Evolutionary conservation across 495 filamentous ascomycete species (phyloP).

Genomic region (Extremus antarcticus): DNA sequence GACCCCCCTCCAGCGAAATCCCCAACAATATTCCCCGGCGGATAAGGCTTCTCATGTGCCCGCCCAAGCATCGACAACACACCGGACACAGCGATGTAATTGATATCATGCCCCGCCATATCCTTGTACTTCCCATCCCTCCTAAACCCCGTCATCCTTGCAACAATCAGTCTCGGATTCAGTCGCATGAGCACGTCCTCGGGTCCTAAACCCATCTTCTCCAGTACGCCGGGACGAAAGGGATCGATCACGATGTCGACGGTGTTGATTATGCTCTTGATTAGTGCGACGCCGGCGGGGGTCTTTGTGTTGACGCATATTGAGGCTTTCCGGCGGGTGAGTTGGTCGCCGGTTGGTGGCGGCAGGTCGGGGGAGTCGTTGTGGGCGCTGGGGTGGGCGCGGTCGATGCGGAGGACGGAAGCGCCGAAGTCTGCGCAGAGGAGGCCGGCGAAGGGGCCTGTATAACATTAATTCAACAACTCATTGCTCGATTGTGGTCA

Average conservation of each 20-base stretch:
- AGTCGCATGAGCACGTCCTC: constrained; percentile 44
- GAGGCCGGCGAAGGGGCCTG: constrained; percentile 80
- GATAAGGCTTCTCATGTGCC: constrained; percentile 53
- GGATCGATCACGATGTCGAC: constrained; percentile 85
- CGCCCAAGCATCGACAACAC: constrained; percentile 67
- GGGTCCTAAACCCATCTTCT: constrained; percentile 68
- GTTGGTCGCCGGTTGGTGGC: constrained; percentile 49
- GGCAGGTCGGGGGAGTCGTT: constrained; percentile 18
- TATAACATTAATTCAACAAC: constrained; percentile 4
- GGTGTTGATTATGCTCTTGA: constrained; percentile 49
- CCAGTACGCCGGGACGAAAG: constrained; percentile 80
- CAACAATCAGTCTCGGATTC: constrained; percentile 74
- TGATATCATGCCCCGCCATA: constrained; percentile 98
- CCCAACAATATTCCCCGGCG: constrained; percentile 73
- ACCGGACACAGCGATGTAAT: constrained; percentile 84
- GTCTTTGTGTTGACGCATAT: constrained; percentile 70
- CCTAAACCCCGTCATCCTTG: constrained; percentile 78
- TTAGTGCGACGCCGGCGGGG: constrained; percentile 44
- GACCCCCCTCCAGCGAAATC: constrained; percentile 92
- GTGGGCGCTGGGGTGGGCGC: constrained; percentile 35
- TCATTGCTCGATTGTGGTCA: not conserved
- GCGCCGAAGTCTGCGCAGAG: constrained; percentile 85
- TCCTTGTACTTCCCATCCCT: constrained; percentile 69
- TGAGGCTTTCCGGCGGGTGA: constrained; percentile 69
- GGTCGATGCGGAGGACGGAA: constrained; percentile 77